Percentiles rank a stretch among this genome's conserved stretches.
phyloP scores from a whole-genome alignment of 1,139 yeast species.

The Geotrichum carabidarum region DNA sequence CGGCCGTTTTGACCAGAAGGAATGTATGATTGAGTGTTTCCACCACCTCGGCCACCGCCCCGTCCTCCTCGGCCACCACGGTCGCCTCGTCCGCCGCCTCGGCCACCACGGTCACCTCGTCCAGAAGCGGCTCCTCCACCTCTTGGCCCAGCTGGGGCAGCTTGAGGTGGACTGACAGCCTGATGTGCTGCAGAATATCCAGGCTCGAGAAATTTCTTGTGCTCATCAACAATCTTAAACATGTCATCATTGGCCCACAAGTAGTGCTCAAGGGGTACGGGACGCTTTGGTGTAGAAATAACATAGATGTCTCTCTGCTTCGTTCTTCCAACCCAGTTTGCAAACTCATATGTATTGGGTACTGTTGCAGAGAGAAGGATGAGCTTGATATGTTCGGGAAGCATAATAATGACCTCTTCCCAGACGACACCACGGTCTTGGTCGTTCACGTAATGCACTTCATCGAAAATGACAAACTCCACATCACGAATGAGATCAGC shows the following conservation, averaged over 20 bases:
- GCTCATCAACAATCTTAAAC: conserved; percentile 68
- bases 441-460: conserved; percentile 94
- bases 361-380: conserved; percentile 77
- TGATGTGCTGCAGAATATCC: conserved; percentile 63
- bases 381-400: conserved; percentile 82
- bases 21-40: conserved; percentile 16
- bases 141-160: conserved; percentile 35
- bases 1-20: conserved; percentile 32
- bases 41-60: conserved; percentile 39
- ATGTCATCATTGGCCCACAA: conserved; percentile 70
- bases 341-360: conserved; percentile 95
- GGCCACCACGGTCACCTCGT: conserved; percentile 29
- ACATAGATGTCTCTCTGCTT: conserved; percentile 94
- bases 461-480: conserved; percentile 94
- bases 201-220: conserved; percentile 58
- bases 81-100: conserved; percentile 36
- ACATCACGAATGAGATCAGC: conserved; percentile 95
- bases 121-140: conserved; percentile 32
- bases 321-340: conserved; percentile 97
- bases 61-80: conserved; percentile 30
- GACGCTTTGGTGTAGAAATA: conserved; percentile 91
- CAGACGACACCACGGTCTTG: conserved; percentile 97
- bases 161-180: conserved; percentile 43
- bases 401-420: conserved; percentile 95
- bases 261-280: conserved; percentile 85